phyloP scores from a whole-genome alignment of 805 yeast genomes.

The Wickerhamomyces sydowiorum region DNA sequence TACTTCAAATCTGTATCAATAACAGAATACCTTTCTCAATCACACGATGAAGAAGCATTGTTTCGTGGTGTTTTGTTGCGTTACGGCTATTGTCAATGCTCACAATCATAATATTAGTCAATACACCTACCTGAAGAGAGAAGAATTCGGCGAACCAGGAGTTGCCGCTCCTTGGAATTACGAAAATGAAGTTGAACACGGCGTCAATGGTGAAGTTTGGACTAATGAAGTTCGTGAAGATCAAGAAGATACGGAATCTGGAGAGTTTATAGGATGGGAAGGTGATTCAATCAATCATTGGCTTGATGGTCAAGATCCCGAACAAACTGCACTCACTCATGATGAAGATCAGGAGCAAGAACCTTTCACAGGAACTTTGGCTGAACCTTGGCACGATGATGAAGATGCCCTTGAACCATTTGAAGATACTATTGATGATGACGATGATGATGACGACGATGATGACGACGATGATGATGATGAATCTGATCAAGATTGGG shows the following conservation, averaged over 20 bases:
- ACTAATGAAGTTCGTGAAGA: neutral
- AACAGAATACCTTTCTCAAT: too few species aligned
- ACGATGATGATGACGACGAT: conserved; percentile 2
- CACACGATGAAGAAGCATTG: neutral
- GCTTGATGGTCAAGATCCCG: conserved; percentile 1
- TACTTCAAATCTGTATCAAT: too few species aligned
- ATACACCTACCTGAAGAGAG: neutral
- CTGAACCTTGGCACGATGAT: neutral
- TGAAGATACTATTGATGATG: conserved; percentile 4
- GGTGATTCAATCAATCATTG: neutral
- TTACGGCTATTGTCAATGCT: too few species aligned
- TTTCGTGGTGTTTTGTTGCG: neutral
- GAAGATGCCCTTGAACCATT: neutral
- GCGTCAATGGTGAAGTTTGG: neutral
- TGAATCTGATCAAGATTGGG: too few species aligned
- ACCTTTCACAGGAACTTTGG: neutral
- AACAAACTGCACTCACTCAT: neutral
- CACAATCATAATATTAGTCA: too few species aligned
- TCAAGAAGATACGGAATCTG: neutral
- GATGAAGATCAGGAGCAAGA: neutral
- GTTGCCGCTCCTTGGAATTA: neutral
- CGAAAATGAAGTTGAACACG: neutral
- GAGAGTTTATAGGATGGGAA: neutral
- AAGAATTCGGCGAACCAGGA: neutral
- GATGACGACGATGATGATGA: conserved; percentile 8